A percentile compares a stretch with the other conserved stretches of the same genome.
phyloP scores from a whole-genome alignment of 2,329 filamentous ascomycete species.

The Xylariaceae sp. region DNA sequence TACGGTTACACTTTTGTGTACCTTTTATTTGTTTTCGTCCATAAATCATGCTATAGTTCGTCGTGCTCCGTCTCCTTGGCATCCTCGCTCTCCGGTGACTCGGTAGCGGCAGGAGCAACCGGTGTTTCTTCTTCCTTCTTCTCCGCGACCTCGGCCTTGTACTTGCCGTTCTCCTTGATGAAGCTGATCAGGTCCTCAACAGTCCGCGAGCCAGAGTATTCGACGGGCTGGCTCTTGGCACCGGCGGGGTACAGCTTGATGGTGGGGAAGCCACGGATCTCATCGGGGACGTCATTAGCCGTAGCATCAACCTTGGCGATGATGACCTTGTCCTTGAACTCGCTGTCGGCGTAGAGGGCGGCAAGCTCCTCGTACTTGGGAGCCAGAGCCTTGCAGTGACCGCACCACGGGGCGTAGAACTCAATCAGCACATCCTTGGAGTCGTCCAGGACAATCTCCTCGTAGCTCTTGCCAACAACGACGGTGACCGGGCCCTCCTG shows the following conservation, averaged over 20 bases:
- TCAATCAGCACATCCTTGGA: slow-evolving; percentile 95
- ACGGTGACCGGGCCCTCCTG: slow-evolving; percentile 85
- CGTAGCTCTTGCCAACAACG: slow-evolving; percentile 90
- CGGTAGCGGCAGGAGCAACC: slow-evolving; percentile 46
- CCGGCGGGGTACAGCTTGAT: slow-evolving; percentile 97
- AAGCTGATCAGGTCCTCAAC: slow-evolving; percentile 89
- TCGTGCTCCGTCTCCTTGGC: slow-evolving; percentile 54
- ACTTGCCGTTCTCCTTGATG: slow-evolving; percentile 90
- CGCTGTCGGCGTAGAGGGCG: slow-evolving; percentile 67
- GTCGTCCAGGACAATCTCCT: slow-evolving; percentile 85
- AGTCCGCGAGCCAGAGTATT: slow-evolving; percentile 82
- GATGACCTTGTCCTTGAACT: slow-evolving; percentile 76
- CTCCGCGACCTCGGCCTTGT: slow-evolving; percentile 65
- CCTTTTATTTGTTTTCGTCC: too few relatives aligned
- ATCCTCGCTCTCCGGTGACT: slow-evolving; percentile 42
- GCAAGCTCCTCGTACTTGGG: slow-evolving; percentile 95
- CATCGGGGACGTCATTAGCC: slow-evolving; percentile 90
- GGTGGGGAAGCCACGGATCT: slow-evolving; percentile 96
- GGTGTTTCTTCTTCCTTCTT: slow-evolving; percentile 49
- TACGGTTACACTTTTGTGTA: slow-evolving; percentile 14
- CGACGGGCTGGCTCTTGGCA: slow-evolving; percentile 75
- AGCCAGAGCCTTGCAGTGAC: slow-evolving; percentile 97
- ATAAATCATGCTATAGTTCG: slow-evolving; percentile 59
- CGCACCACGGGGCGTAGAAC: slow-evolving; percentile 99
- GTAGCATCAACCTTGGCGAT: slow-evolving; percentile 98